Evolutionary conservation across 768 basidiomycete genomes (phyloP).

Genomic region (Podaxis carcinomalis): DNA sequence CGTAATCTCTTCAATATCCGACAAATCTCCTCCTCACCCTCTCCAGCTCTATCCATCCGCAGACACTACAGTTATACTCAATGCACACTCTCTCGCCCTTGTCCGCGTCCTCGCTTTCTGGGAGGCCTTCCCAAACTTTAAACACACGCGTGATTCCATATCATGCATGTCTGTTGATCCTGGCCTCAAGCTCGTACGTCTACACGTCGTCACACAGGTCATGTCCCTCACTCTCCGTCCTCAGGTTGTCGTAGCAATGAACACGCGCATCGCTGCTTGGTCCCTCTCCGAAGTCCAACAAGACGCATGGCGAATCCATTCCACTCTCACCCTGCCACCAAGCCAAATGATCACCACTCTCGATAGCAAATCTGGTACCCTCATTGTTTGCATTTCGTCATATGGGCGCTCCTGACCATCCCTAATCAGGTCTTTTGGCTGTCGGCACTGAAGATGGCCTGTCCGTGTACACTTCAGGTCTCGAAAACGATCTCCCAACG

Average conservation of each 20-base stretch:
- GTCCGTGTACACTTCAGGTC: constrained; percentile 71
- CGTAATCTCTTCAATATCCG: constrained; percentile 20
- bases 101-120: constrained; percentile 72
- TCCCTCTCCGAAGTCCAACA: constrained; percentile 62
- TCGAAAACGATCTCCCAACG: constrained; percentile 78
- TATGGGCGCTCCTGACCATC: neutral
- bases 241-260: constrained; percentile 73
- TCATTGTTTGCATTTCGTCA: constrained; percentile 1
- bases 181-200: constrained; percentile 76
- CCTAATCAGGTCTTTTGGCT: constrained; percentile 62
- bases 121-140: constrained; percentile 72
- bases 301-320: constrained; percentile 76
- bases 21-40: constrained; percentile 12
- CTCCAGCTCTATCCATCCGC: constrained; percentile 68
- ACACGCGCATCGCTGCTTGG: constrained; percentile 72
- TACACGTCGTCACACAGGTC: neutral
- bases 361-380: constrained; percentile 71
- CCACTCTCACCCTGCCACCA: constrained; percentile 65
- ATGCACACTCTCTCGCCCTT: constrained; percentile 63
- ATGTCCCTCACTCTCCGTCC: constrained; percentile 11
- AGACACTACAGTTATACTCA: constrained; percentile 63
- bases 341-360: constrained; percentile 52
- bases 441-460: constrained; percentile 58
- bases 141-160: constrained; percentile 39
- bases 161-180: constrained; percentile 68